Evolutionary conservation across 2,329 filamentous ascomycete genomes (phyloP), one percentile per base, ranked within the genome.

Genomic region (Neonectria hederae): DNA sequence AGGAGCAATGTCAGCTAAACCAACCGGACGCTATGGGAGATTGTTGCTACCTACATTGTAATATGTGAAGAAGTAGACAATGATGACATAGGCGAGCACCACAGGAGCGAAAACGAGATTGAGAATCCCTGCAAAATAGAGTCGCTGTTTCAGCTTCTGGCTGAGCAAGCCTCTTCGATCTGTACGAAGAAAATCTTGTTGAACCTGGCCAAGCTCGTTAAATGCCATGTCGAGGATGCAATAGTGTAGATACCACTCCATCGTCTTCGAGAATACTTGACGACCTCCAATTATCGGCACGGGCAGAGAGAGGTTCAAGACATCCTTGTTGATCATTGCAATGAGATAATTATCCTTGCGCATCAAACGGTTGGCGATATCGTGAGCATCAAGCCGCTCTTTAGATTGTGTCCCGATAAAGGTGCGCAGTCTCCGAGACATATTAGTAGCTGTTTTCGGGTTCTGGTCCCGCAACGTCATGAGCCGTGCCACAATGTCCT

Each of bases 361-460:
- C 96, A 99, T 98, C 49, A 99, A 81, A 32, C 96, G 89, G 75
- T 98, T 99, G 7, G 96, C 96, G 76, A 99, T 98, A 75, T 97
- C 96, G 73, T 97, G 93, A 11, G 96, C 96, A 78, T 97, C 96
- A 71, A 99, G 90, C 66, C 95, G 87, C 79, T 98, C 93, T 77
- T 97, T 97, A 22, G 93, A 97, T 75, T 97, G 93, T 63, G 90
- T 94, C 49, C 92, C 92, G 67, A 95, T 84, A 69, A 83, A 89
- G n/a, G 79, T 81, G 3, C 86, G 83, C 62, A 87, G 80, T 6
- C 79, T 80, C 4, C 81, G 80, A 0, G 85, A 83, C 63, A 88
- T 81, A 62, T 85, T 87, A 10, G 79, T 83, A 10, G 87, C 86
- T 17, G 94, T 97, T 65, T 91, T 89, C n/a, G 94, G 89, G 72